phyloP scores from a whole-genome alignment of 2,329 filamentous ascomycete species.

The Phaeosphaeria sp. region DNA sequence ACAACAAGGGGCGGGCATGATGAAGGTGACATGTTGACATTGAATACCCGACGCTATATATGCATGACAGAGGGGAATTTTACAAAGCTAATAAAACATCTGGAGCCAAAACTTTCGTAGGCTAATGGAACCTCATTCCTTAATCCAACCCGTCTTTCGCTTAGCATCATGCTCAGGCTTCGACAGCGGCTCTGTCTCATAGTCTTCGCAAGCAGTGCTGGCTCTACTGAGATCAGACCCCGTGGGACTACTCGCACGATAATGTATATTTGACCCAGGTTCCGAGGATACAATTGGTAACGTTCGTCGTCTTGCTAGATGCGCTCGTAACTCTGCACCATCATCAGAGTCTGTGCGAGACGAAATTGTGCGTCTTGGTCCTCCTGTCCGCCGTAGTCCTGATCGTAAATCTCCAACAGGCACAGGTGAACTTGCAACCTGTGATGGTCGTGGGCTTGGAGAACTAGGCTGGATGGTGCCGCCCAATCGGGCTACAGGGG shows the following conservation, averaged over 20 bases:
- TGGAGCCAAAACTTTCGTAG: background rate
- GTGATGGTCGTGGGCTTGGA: conserved; percentile 14
- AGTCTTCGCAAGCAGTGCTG: conserved; percentile 1
- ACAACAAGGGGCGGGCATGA: background rate
- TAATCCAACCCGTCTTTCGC: conserved; percentile 18
- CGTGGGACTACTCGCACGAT: background rate
- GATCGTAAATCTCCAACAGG: conserved; percentile 4
- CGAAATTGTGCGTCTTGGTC: conserved; percentile 7
- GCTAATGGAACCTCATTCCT: conserved; percentile 5
- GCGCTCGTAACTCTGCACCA: conserved; percentile 12
- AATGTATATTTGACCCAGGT: conserved; percentile 7
- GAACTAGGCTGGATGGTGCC: conserved; percentile 14
- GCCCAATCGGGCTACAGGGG: conserved; percentile 24
- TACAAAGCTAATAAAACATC: background rate
- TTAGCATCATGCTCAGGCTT: conserved; percentile 12
- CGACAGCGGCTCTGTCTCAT: conserved; percentile 1
- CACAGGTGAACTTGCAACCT: conserved; percentile 5
- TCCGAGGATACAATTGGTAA: conserved; percentile 11
- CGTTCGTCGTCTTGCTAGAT: conserved; percentile 17
- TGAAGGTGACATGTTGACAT: background rate
- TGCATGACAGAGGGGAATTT: background rate
- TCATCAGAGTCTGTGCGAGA: conserved; percentile 6
- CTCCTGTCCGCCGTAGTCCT: conserved; percentile 1
- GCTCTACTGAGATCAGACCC: background rate
- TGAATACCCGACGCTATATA: background rate